These are phyloP conservation scores for Naganishia cerealis DNA, from an alignment of 1,284 basidiomycete genomes.

Conservation along the genomic window DNA sequence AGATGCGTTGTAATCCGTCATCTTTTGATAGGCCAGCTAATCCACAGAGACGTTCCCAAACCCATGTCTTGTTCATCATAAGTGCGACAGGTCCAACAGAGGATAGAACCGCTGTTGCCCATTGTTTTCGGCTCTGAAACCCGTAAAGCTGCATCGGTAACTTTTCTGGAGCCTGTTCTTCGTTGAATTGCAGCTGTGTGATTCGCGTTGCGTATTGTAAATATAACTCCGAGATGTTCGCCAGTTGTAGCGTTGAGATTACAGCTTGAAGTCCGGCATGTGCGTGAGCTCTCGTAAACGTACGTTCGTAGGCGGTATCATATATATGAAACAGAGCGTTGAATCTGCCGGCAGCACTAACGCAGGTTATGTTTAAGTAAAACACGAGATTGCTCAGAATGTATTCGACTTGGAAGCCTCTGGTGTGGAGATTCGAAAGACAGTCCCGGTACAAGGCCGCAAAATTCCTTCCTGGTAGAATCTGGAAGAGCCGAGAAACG, in stretches of 20 bases:
- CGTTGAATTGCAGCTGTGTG: conserved; percentile 43
- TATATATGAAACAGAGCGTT: conserved; percentile 83
- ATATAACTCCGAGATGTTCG: conserved; percentile 67
- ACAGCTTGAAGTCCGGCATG: conserved; percentile 66
- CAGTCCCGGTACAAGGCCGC: conserved; percentile 32
- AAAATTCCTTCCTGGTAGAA: conserved; percentile 11
- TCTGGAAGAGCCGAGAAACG: conserved; percentile 55
- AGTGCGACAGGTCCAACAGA: conserved; percentile 12
- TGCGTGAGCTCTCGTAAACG: conserved; percentile 63
- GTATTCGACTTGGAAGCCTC: conserved; percentile 57
- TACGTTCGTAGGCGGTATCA: conserved; percentile 62
- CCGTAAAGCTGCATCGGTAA: conserved; percentile 65
- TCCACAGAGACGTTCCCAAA: conserved; percentile 21
- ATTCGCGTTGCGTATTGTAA: conserved; percentile 76
- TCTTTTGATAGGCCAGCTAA: conserved; percentile 18
- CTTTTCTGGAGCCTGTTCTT: conserved; percentile 61
- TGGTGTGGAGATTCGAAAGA: conserved; percentile 36
- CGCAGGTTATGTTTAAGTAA: conserved; percentile 79
- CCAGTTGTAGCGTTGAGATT: conserved; percentile 69
- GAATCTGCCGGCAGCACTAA: conserved; percentile 75
- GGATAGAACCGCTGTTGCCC: conserved; percentile 13
- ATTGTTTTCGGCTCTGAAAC: conserved; percentile 40
- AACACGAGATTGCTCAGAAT: conserved; percentile 77
- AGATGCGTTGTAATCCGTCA: conserved; percentile 20
- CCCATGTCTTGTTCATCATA: conserved; percentile 9